Evolutionary conservation across 371 early-diverging fungal genomes (phyloP), one percentile per base, ranked within the genome.

Genomic region (Mucor mucedo): DNA sequence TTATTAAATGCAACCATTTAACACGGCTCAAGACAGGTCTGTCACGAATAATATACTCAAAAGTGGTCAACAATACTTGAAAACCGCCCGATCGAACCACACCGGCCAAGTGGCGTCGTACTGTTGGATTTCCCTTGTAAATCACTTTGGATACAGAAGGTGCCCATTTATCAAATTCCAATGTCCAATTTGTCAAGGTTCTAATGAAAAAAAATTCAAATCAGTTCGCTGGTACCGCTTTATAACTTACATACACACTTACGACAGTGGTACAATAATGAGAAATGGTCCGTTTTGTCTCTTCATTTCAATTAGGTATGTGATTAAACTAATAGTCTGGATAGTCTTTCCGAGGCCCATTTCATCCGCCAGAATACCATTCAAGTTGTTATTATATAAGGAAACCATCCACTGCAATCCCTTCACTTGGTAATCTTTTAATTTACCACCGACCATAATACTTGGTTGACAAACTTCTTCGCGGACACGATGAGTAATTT

Each of bases 341-440:
- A 99, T 93, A 2, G 97, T 96, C 77, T 97, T 96, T 50, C 97
- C 97, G 16, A 98, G 79, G 54, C 97, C 96, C 99, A 99, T 99
- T 82, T 99, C 99, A 80, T 99, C 99, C 3, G 99, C 98, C 68
- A 99, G 76, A 58, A 99, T 99, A 48, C 99, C 99, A 74, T 97
- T 96, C 69, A 96, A 76, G 47, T 91, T 84, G 72, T 98, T 98
- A 73, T 98, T 96, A 80, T 97, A 98, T 38, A 99, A 79, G 10
- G 97, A 95, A 2, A 96, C 89, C 91, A 99, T 95, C 99, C 99
- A 99, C 83, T 99, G 92, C 2, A 99, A 82, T 66, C 99, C 99
- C 70, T 95, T 96, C 73, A 99, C 68, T 82, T 99, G 99, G 75
- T 99, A 99, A 10, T 97, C 98, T 76, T 99, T 95, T 58, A 99